Evolutionary conservation across 768 basidiomycete genomes (phyloP).

Genomic region (Vararia minispora): DNA sequence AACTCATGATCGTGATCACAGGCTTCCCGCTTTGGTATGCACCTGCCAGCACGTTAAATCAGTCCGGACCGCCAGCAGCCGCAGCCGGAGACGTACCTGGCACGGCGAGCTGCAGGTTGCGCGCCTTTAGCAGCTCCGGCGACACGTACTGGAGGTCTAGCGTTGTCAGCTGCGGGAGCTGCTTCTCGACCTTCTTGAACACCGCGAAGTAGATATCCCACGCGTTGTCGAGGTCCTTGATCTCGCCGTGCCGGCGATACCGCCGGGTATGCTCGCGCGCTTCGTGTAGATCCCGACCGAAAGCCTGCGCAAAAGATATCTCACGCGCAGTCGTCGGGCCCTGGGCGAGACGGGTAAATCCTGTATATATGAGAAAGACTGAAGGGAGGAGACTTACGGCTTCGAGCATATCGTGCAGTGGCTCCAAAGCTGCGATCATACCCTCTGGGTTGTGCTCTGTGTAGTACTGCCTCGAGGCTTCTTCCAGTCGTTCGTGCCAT

Average conservation of each 20-base stretch:
- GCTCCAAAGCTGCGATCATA: constrained; percentile 90
- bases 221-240: constrained; percentile 85
- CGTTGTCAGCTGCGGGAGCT: constrained; percentile 76
- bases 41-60: constrained; percentile 31
- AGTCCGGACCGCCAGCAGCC: not conserved
- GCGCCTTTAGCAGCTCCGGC: constrained; percentile 78
- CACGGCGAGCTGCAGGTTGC: constrained; percentile 89
- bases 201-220: constrained; percentile 99
- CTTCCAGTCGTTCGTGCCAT: constrained; percentile 98
- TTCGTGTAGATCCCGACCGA: constrained; percentile 84
- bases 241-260: constrained; percentile 79
- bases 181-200: constrained; percentile 94
- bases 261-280: constrained; percentile 86
- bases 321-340: constrained; percentile 92
- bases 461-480: constrained; percentile 93
- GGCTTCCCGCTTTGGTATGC: constrained; percentile 87
- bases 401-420: constrained; percentile 87
- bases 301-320: constrained; percentile 89
- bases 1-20: constrained; percentile 72
- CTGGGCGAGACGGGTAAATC: constrained; percentile 26
- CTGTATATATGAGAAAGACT: not conserved
- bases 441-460: constrained; percentile 94
- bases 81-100: constrained; percentile 49
- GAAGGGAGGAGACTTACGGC: constrained; percentile 34
- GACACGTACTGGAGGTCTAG: constrained; percentile 97